Evolutionary conservation across 257 asterid species (phyloP).

Genomic region (Parsonsia alboflavescens): DNA sequence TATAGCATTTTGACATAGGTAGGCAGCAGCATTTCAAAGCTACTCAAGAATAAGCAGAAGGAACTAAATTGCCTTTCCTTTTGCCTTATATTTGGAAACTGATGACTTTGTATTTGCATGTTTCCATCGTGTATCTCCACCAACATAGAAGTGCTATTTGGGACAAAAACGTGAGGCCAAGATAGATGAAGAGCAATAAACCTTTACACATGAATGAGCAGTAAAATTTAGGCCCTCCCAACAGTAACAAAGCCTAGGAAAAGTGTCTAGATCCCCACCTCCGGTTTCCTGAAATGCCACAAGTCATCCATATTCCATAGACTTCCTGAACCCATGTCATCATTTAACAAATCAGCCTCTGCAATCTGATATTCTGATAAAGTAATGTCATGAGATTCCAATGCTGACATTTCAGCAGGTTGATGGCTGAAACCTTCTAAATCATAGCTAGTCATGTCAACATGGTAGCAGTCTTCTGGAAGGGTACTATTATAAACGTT

Average conservation of each 20-base stretch:
- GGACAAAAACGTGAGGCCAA: slow-evolving; percentile 8
- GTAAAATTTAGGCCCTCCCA: neutral
- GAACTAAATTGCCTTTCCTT: neutral
- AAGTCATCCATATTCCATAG: slow-evolving; percentile 60
- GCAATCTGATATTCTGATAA: slow-evolving; percentile 38
- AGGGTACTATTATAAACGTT: slow-evolving; percentile 6
- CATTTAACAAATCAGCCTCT: slow-evolving; percentile 42
- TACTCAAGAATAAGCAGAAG: neutral
- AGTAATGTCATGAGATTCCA: slow-evolving; percentile 25
- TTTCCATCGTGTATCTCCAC: neutral
- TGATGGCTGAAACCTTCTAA: slow-evolving; percentile 11
- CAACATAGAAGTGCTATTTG: neutral
- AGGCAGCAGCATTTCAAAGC: too few species aligned
- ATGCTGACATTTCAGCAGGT: slow-evolving; percentile 27
- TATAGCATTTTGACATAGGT: neutral
- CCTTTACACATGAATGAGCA: slow-evolving; percentile 1
- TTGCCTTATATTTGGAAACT: neutral
- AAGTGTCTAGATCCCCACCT: slow-evolving; percentile 19
- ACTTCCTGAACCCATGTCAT: slow-evolving; percentile 31
- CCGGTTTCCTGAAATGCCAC: slow-evolving; percentile 48
- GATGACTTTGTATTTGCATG: neutral
- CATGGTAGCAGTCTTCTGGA: slow-evolving; percentile 31
- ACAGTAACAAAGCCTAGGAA: neutral
- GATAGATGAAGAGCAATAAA: too few species aligned
- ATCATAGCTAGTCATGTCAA: slow-evolving; percentile 27